Conservation (phyloP, 169 alveolate species). For the Cryptosporidium muris region DNA sequence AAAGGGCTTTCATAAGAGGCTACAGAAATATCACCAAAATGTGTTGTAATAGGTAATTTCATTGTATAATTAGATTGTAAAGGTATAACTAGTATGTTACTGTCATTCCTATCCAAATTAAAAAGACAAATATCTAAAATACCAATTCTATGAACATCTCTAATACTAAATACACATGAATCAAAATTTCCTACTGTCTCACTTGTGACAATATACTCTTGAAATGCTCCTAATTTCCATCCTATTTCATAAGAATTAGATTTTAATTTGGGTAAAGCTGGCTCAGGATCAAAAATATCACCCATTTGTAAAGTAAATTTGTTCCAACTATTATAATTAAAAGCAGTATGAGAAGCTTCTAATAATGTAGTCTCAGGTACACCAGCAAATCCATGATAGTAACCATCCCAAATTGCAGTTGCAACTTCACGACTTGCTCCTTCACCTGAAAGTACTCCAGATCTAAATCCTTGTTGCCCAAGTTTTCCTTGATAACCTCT, state of each 20-base stretch:
- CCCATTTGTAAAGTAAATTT: constrained; percentile 51
- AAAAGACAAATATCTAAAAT: constrained; percentile 95
- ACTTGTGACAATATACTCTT: constrained; percentile 86
- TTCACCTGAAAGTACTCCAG: constrained; percentile 97
- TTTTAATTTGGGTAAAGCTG: neutral
- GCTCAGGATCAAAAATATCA: constrained; percentile 11
- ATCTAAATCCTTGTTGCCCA: constrained; percentile 92
- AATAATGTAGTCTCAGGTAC: constrained; percentile 98
- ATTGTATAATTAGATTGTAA: constrained; percentile 71
- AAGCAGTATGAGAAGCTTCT: constrained; percentile 93
- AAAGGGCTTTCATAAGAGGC: constrained; percentile 60
- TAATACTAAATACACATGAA: constrained; percentile 89
- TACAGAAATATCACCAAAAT: neutral
- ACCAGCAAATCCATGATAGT: constrained; percentile 85
- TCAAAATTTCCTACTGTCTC: constrained; percentile 95
- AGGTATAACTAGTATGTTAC: constrained; percentile 92
- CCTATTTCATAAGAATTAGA: constrained; percentile 60
- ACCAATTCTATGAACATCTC: constrained; percentile 95
- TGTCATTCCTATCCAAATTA: constrained; percentile 97
- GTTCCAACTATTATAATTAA: constrained; percentile 81
- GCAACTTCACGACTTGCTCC: constrained; percentile 98
- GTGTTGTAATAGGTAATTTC: constrained; percentile 5
- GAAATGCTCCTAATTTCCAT: constrained; percentile 90
- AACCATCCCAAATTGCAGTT: constrained; percentile 93
- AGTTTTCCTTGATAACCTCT: constrained; percentile 94